phyloP scores from a whole-genome alignment of 805 yeast genomes.

The Ogataea zsoltii region DNA sequence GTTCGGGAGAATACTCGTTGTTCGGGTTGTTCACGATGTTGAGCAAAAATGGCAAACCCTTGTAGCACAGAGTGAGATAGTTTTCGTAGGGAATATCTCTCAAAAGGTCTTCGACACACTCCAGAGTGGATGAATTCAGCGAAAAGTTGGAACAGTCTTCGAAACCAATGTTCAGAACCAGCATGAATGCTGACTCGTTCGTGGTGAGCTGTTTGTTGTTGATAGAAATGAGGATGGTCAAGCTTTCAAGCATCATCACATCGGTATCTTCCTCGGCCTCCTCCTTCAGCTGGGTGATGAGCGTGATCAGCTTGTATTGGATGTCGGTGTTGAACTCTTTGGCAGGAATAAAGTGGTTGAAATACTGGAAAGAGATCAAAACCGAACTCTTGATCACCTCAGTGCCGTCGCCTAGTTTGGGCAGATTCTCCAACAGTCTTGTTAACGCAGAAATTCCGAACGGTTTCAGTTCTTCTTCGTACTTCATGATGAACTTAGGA shows the following conservation, averaged over 20 bases:
- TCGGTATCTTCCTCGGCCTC: conserved; percentile 82
- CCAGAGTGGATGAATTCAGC: conserved; percentile 64
- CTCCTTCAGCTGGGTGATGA: conserved; percentile 48
- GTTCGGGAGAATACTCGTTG: conserved; percentile 59
- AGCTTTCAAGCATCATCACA: conserved; percentile 67
- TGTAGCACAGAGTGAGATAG: conserved; percentile 49
- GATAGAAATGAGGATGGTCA: conserved; percentile 57
- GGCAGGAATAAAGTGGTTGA: conserved; percentile 26
- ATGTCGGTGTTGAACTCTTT: conserved; percentile 25
- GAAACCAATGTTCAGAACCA: conserved; percentile 64
- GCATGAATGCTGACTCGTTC: conserved; percentile 42
- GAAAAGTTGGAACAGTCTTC: conserved; percentile 77
- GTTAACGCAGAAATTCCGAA: conserved; percentile 30
- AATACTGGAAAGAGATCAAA: conserved; percentile 56
- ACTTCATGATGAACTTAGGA: conserved; percentile 60
- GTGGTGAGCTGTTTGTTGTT: conserved; percentile 37
- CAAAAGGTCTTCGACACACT: conserved; percentile 65
- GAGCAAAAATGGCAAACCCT: conserved; percentile 53
- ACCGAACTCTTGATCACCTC: conserved; percentile 31
- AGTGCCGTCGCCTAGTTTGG: conserved; percentile 21
- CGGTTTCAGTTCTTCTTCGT: conserved; percentile 33
- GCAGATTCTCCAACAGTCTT: conserved; percentile 26
- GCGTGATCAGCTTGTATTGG: conserved; percentile 31
- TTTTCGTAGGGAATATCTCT: conserved; percentile 43
- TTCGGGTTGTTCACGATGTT: conserved; percentile 37